phyloP scores from a whole-genome alignment of 495 filamentous ascomycete genomes.

The Aspergillus kassunensis region DNA sequence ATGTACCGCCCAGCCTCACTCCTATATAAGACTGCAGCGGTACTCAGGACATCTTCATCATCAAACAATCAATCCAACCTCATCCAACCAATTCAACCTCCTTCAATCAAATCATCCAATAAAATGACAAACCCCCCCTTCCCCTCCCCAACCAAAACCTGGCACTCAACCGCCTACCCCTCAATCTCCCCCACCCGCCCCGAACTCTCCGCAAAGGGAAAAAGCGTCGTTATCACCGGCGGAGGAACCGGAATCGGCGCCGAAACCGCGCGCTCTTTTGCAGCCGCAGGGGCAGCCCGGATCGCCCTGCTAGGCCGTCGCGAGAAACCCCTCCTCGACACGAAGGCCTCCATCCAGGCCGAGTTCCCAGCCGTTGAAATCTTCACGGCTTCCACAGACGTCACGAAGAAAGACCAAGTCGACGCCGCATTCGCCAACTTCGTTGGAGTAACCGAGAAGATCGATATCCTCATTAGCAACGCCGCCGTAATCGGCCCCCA shows the following conservation, averaged over 20 bases:
- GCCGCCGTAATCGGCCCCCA: conserved; percentile 28
- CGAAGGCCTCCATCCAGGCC: conserved; percentile 25
- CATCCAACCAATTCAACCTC: background rate
- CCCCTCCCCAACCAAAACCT: conserved; percentile 21
- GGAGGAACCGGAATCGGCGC: conserved; percentile 42
- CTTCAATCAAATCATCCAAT: background rate
- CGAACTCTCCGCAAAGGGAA: conserved; percentile 40
- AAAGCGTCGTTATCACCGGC: conserved; percentile 47
- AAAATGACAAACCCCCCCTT: background rate
- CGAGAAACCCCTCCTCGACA: conserved; percentile 19
- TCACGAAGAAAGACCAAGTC: conserved; percentile 39
- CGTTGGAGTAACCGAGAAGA: conserved; percentile 6
- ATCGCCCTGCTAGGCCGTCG: conserved; percentile 34
- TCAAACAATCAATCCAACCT: background rate
- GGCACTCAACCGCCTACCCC: conserved; percentile 38
- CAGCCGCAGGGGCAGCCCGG: conserved; percentile 37
- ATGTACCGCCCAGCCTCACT: too few relatives aligned
- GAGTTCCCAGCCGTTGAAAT: conserved; percentile 18
- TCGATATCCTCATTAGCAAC: conserved; percentile 18
- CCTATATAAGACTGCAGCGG: too few relatives aligned
- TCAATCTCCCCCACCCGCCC: conserved; percentile 31
- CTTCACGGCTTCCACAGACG: conserved; percentile 29
- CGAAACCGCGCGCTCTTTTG: conserved; percentile 39
- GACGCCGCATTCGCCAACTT: conserved; percentile 28
- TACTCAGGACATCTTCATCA: too few relatives aligned